These are phyloP conservation scores for Nepenthes mirabilis DNA, from an alignment of 148 eudicot species.

Conservation along the genomic window DNA sequence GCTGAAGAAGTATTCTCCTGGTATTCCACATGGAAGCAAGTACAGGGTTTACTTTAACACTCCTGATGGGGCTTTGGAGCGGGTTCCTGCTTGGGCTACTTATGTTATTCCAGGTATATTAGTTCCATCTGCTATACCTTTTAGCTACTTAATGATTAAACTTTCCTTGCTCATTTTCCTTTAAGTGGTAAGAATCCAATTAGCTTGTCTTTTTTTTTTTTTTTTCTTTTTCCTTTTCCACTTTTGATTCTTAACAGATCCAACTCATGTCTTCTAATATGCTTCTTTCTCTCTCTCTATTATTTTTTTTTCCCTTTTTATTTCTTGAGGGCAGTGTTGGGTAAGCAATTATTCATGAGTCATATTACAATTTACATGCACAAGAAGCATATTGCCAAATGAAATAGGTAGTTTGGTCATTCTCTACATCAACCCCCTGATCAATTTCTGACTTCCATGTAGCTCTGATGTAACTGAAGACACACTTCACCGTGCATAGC, in stretches of 20 bases:
- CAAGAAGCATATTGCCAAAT: background rate
- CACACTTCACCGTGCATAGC: too few species aligned
- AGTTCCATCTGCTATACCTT: constrained; percentile 5
- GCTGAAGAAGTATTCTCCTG: constrained; percentile 74
- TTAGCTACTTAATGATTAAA: background rate
- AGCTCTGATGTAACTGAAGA: too few species aligned
- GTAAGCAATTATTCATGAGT: background rate
- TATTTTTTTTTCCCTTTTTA: background rate
- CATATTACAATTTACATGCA: background rate
- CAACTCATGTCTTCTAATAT: too few species aligned
- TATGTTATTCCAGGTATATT: constrained; percentile 83
- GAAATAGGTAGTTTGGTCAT: background rate
- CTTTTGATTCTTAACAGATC: too few species aligned
- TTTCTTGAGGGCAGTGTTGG: background rate
- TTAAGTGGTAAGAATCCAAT: background rate
- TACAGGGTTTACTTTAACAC: constrained; percentile 94
- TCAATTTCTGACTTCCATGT: too few species aligned
- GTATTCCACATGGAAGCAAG: constrained; percentile 86
- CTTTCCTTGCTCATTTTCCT: background rate
- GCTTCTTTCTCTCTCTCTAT: background rate
- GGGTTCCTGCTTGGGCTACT: constrained; percentile 98
- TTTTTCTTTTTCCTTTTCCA: background rate
- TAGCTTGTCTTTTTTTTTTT: background rate
- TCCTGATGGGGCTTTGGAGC: constrained; percentile 81
- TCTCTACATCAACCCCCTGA: too few species aligned